Percentiles rank a stretch among this genome's conserved stretches.
These are phyloP conservation scores for Moesziomyces sp. DNA, from an alignment of 1,284 basidiomycete genomes.

Conservation along the genomic window DNA sequence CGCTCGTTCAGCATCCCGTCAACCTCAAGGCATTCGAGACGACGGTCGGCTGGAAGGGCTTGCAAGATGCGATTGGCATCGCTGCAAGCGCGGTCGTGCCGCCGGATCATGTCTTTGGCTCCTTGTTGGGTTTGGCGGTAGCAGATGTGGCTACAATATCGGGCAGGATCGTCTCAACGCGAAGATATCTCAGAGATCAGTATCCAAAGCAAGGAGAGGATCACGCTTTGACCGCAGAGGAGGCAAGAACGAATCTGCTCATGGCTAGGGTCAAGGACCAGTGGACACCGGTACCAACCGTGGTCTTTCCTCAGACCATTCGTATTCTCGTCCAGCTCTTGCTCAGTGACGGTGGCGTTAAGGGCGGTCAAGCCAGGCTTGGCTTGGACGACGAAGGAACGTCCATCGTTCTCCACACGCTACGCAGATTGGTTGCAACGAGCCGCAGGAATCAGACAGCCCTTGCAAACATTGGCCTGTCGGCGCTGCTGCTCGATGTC, in stretches of 20 bases:
- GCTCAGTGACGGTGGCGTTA: not conserved
- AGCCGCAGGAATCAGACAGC: conserved; percentile 28
- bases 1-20: conserved; percentile 44
- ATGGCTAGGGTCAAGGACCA: conserved; percentile 15
- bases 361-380: not conserved
- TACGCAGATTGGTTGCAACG: conserved; percentile 14
- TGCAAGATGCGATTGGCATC: conserved; percentile 32
- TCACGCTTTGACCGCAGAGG: conserved; percentile 3
- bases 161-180: conserved; percentile 23
- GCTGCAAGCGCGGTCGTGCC: conserved; percentile 13
- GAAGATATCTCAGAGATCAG: conserved; percentile 19
- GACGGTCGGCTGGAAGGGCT: conserved; percentile 54
- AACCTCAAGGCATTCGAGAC: conserved; percentile 51
- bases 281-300: conserved; percentile 18
- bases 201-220: not conserved
- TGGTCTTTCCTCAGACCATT: conserved; percentile 21
- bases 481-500: conserved; percentile 18
- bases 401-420: conserved; percentile 16
- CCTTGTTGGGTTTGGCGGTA: conserved; percentile 52
- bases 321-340: conserved; percentile 23
- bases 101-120: conserved; percentile 38
- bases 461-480: conserved; percentile 13
- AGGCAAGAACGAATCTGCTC: conserved; percentile 10
- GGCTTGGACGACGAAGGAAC: conserved; percentile 2
- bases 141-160: conserved; percentile 48